Conservation (phyloP, 2,329 filamentous ascomycete species). For the Penicillium occitanis region DNA sequence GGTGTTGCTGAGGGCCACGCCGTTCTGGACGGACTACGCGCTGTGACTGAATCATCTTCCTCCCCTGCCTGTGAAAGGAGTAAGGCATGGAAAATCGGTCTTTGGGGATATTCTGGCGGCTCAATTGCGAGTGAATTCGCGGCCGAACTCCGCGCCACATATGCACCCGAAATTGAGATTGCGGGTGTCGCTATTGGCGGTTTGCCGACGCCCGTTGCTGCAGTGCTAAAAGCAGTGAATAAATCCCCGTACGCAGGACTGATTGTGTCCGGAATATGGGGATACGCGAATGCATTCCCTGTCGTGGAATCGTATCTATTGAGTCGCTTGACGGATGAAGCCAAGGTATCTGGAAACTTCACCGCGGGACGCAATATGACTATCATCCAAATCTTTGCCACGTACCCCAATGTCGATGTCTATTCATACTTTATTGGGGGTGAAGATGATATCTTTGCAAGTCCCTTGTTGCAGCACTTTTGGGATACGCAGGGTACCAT, state of each 20-base stretch:
- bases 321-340: conserved; percentile 11
- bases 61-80: neutral
- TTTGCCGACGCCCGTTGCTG: neutral
- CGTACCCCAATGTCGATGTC: neutral
- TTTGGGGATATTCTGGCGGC: conserved; percentile 17
- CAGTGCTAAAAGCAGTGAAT: neutral
- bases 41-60: conserved; percentile 5
- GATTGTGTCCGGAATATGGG: conserved; percentile 2
- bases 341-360: neutral
- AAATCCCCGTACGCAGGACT: conserved; percentile 7
- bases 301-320: conserved; percentile 3
- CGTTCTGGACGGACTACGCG: conserved; percentile 15
- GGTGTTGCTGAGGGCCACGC: conserved; percentile 14
- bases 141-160: conserved; percentile 13
- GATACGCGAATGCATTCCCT: conserved; percentile 12
- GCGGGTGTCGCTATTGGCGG: conserved; percentile 17
- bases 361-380: conserved; percentile 11
- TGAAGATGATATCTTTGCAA: neutral
- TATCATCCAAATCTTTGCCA: neutral
- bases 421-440: conserved; percentile 17
- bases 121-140: conserved; percentile 19
- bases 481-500: conserved; percentile 6
- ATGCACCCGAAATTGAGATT: conserved; percentile 13
- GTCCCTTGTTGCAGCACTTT: neutral
- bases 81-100: conserved; percentile 7